Base-by-base conservation (phyloP, 768 basidiomycete species). In the Tylopilus balloui region DNA sequence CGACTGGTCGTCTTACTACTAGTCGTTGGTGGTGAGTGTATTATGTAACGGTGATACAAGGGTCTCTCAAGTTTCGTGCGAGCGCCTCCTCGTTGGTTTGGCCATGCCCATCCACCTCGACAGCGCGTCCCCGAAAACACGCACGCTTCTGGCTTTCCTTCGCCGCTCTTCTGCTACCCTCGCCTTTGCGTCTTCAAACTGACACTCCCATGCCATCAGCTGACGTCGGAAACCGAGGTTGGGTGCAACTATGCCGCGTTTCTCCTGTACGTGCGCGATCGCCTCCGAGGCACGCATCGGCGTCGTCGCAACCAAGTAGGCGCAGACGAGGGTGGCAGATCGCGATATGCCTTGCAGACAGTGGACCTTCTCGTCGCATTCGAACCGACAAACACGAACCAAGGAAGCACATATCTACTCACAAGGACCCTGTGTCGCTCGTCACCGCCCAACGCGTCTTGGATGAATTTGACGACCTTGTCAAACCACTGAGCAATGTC, bases 281-380 rank as follows among this genome's bases (percentile, higher is more conserved):
- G 84, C 76, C 48, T 84, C 77, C 21, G 56, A 45, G 11, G 78
- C 72, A 5, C 64, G 63, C 79, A 86, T 81, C 15, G 71, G 68
- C 23, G 70, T 75, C 15, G 72, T 67, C 7, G 74, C 74, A 17
- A 83, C 67, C 36, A 85, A 70, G 66, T 88, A 90, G 45, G 86
- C 88, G 53, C 83, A 82, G 4, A 89, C 80, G 23, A 88, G 77
- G 5, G 85, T 88, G 1, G 88, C 77, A 36, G 84, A 86, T 20
- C 88, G 77, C 57, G 84, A 86, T 50, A 88, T 76, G 35, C 88
- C 88, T 66, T 82, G 80, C 34, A 81, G 66, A 62, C 88, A 90
- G 64, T 91, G 88, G 12, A 90, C 84, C 86, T 88, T 25, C 45
- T 4, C 35, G 28, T 15, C n/a, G 9, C 40, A 32, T 41, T 48